These are phyloP conservation scores for Sphaerosporella brunnea DNA, from an alignment of 495 filamentous ascomycete species.

Conservation along the genomic window DNA sequence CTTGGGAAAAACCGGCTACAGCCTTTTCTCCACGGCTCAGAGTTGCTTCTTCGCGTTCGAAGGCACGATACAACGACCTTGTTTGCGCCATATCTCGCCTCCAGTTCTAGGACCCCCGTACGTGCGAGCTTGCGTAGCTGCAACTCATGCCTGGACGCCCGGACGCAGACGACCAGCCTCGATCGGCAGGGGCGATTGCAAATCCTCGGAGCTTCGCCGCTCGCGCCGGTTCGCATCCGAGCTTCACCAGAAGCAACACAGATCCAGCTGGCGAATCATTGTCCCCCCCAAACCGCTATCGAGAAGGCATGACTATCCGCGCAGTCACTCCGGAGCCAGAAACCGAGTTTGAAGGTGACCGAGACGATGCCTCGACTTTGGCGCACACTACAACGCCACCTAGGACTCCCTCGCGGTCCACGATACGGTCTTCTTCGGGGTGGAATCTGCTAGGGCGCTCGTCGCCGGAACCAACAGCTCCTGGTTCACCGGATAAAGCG, in stretches of 20 bases:
- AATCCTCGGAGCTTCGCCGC: conserved; percentile 15
- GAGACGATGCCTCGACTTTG: conserved; percentile 17
- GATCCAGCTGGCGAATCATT: conserved; percentile 6
- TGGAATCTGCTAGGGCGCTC: conserved; percentile 14
- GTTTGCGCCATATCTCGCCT: not conserved
- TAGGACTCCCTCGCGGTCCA: conserved; percentile 25
- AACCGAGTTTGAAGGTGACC: conserved; percentile 20
- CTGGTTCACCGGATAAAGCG: conserved; percentile 16
- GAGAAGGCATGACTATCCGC: conserved; percentile 31
- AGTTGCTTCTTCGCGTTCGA: not conserved
- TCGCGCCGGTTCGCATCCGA: conserved; percentile 4
- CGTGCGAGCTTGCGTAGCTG: not conserved
- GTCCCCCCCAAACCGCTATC: conserved; percentile 12
- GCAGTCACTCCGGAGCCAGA: conserved; percentile 37
- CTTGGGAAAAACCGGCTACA: not conserved
- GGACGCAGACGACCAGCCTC: conserved; percentile 2
- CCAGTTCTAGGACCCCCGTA: not conserved
- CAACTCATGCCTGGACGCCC: conserved; percentile 5
- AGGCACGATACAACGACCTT: too few species aligned
- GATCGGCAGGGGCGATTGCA: conserved; percentile 1
- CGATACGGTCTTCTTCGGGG: conserved; percentile 11
- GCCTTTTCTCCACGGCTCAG: not conserved
- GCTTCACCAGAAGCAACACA: conserved; percentile 4
- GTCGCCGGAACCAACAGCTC: conserved; percentile 16
- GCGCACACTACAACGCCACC: conserved; percentile 25